Evolutionary conservation across 257 asterid genomes (phyloP).

Genomic region (Solanum habrochaites): DNA sequence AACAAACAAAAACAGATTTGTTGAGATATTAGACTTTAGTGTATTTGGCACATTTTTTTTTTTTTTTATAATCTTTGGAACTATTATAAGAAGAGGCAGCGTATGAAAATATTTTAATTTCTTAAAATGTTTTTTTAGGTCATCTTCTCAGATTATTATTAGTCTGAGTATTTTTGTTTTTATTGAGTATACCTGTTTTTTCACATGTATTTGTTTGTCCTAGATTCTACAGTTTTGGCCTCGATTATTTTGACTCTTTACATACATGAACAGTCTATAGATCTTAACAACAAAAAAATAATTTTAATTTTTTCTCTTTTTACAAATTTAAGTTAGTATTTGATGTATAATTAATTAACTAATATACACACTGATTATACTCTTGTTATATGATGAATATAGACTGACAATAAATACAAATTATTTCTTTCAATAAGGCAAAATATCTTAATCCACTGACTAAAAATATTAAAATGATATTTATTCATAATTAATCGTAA

Average conservation of each 20-base stretch:
- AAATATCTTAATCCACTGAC: background rate
- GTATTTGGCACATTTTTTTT: background rate
- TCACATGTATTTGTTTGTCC: background rate
- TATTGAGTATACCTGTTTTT: background rate
- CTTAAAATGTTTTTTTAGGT: background rate
- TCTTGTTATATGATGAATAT: background rate
- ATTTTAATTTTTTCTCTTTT: background rate
- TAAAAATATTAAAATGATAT: background rate
- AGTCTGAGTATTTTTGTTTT: background rate
- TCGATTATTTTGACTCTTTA: background rate
- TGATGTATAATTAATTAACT: background rate
- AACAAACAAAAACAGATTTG: background rate
- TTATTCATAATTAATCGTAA: background rate
- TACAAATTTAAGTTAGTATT: background rate
- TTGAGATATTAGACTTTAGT: background rate
- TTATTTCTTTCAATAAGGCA: background rate
- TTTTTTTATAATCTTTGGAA: background rate
- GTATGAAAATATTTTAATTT: background rate
- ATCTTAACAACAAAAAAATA: background rate
- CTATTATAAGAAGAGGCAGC: background rate
- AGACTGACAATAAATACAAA: background rate
- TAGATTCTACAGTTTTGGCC: background rate
- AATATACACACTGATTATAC: background rate
- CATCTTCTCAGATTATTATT: background rate
- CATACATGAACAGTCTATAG: too few species aligned